Percentiles rank a stretch among this genome's conserved stretches.
Conservation (phyloP, 768 basidiomycete species). For the Ephemerocybe angulata region DNA sequence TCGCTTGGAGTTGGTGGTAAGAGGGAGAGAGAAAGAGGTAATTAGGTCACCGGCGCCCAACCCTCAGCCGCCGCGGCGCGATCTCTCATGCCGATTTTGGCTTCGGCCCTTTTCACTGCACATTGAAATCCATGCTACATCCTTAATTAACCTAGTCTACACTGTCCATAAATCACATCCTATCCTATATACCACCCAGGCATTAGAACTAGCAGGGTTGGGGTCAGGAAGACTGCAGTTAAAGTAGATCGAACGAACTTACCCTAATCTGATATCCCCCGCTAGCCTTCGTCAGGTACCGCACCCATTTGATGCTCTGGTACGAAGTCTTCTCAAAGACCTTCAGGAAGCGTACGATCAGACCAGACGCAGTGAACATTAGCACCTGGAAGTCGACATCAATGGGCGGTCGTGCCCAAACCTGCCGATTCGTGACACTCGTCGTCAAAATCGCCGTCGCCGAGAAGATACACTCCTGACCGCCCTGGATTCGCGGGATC, state of each 20-base stretch:
- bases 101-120: too few species aligned
- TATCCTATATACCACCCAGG: too few species aligned
- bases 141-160: too few species aligned
- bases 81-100: too few species aligned
- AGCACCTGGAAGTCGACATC: constrained; percentile 98
- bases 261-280: constrained; percentile 94
- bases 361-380: constrained; percentile 96
- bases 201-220: too few species aligned
- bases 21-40: constrained; percentile 11
- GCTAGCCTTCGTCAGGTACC: constrained; percentile 91
- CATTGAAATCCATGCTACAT: too few species aligned
- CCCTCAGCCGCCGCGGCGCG: too few species aligned
- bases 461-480: constrained; percentile 82
- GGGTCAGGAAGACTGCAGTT: too few species aligned
- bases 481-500: constrained; percentile 89
- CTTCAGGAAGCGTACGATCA: constrained; percentile 95
- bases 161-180: too few species aligned
- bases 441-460: constrained; percentile 76
- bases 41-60: constrained; percentile 1
- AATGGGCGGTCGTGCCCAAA: constrained; percentile 97
- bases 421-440: constrained; percentile 86
- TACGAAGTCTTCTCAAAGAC: constrained; percentile 97
- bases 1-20: constrained; percentile 19
- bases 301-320: constrained; percentile 93
- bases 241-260: too few species aligned